Base-by-base conservation (phyloP, 169 alveolate species). In the Cystoisospora suis region DNA sequence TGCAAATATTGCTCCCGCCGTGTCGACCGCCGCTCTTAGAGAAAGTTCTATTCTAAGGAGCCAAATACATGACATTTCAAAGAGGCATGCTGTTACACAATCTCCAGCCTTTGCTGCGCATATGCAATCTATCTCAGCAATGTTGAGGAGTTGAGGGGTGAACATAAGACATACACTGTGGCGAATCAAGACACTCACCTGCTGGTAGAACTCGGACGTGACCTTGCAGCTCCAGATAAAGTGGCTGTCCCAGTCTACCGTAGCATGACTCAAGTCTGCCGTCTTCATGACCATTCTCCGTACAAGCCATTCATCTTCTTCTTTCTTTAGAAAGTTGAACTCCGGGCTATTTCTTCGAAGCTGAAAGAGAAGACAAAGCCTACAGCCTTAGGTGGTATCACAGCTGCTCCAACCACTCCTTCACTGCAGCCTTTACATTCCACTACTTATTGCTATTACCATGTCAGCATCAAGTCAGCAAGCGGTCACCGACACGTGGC, bases 251-350 rank as follows among this genome's bases (percentile, higher is more conserved):
- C 95, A 93, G 47, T 83, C 88, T 79, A 94, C 83, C 46, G 96
- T 90, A 15, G 93, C 93, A 90, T 96, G 98, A 1, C 96, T 96
- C 38, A 96, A 87, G 87, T 96, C 98, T 0, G 97, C 97, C 46
- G 95, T 90, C 46, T 96, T 95, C 47, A 96, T 49, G 36, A 94
- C 83, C 89, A 94, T 94, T 59, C 93, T 95, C 44, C 94, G 72
- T 36, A 95, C 96, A 90, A 91, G 86, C 77, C 89, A 65, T 6
- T 69, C 88, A 46, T 89, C 93, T 53, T 89, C 93, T 36, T 69
- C 88, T 1, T 80, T 42, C 53, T n/a, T 20, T 45, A 77, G 45
- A 17, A 89, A 89, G 81, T 77, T 75, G 86, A 89, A 89, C 15
- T 89, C 93, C 23, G 90, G 83, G 85, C 80, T 42, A 42, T 45